Evolutionary conservation across 805 yeast species (phyloP), one percentile per base, ranked within the genome.

Genomic region (Candida bentonensis): DNA sequence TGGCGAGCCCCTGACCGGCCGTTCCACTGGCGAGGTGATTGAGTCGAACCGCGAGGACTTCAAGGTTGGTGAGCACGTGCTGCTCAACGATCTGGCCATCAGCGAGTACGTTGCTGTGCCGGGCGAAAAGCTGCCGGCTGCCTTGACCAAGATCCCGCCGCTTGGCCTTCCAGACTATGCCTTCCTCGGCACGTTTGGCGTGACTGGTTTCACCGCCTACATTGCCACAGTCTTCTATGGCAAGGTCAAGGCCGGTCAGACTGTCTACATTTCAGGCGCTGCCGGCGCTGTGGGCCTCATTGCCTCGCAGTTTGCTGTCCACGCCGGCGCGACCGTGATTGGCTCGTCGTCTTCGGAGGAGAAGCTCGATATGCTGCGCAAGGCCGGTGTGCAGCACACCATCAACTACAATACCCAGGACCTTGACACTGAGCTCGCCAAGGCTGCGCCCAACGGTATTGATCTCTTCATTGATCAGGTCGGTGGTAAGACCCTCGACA

Each of bases 261-360:
- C 68, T 4, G 65, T 74, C 50, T 60, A 77, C 40, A 63, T 79
- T 40, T 72, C 79, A 17, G 84, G 82, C 46, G 85, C 85, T 13
- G 71, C 79, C 4, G 86, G 86, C 48, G 82, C 83, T n/a, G 79
- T 79, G n/a, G 85, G 85, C 13, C 68, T 75, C 22, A 60, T 69
- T 41, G 72, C 66, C 41, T 72, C 77, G 20, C 83, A 78, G 56
- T 55, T 79, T 11, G 78, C 82, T 36, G 63, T 74, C 47, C 61
- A 69, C 33, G 71, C 72, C 28, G 79, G 79, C 23, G 60, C 67
- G 39, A 71, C 66, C 51, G 78, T 79, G 22, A 67, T 77, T 54
- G 84, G 79, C 39, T 69, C 77, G 49, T 74, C 82, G 15, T 82
- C 84, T 45, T 72, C 78, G 7, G 66, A 61, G 3, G 78, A 67